Base-by-base conservation (phyloP, 192 early-diverging fungal species). In the Backusella sp. region DNA sequence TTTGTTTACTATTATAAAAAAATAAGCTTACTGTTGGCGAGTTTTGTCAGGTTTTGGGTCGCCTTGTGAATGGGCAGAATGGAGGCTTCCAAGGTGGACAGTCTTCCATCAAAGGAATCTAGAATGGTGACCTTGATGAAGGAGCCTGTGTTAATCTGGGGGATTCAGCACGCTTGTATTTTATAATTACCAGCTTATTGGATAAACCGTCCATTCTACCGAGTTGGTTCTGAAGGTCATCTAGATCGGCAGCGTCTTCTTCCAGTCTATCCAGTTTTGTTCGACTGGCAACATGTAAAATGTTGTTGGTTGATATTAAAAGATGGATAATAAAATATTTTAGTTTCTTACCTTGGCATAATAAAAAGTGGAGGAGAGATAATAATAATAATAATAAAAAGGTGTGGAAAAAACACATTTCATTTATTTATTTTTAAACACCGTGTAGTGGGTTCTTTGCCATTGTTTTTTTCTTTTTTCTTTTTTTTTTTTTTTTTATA, bases 41-140 rank as follows among this genome's bases (percentile, higher is more conserved):
- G 79, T 53, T 84, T 85, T 6, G 94, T 94, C 59, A 96, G 80
- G 68, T 86, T 88, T 67, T 92, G 89, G 11, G 94, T 96, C 0
- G 91, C 87, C 44, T 85, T 85, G 69, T 96, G 93, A 73, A 96
- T 95, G 21, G 94, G 94, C 36, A 94, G 69, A 35, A 96, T 94
- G 4, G 91, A 93, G 1, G 85, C 85, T 77, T 96, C 92, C 4
- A 96, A 81, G 65, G 87, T 87, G 1, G 86, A 84, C 8, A 96
- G 82, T 70, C 94, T 84, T 28, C 85, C 85, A 73, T 95, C 94
- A 81, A 96, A 96, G 8, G 89, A 89, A 62, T 87, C 86, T 39
- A 96, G 76, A 79, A 95, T 93, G 53, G 81, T 84, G 5, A 86
- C 84, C 93, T 95, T 77, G 11, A 32, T 19, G 26, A 62, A 32